Evolutionary conservation across 495 filamentous ascomycete species (phyloP), one percentile per base, ranked within the genome.

Genomic region (Neurospora sp.): DNA sequence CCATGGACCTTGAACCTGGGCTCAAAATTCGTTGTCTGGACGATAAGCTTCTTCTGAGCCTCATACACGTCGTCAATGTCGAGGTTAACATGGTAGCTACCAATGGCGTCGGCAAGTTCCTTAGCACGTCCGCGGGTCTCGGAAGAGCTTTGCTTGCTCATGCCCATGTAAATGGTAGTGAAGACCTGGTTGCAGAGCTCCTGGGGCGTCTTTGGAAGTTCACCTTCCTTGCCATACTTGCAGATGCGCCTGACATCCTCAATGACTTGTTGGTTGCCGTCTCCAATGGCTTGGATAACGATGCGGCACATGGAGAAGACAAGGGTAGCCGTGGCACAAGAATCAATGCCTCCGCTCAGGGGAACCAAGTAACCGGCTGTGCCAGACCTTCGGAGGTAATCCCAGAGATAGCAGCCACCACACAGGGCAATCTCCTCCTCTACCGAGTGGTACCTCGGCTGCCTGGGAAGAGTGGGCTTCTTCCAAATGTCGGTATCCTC

Each of bases 151-250:
- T 97, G 91, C 70, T 87, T 85, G 42, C 85, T 79, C 84, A 89
- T 97, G 12, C 94, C 94, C 91, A 98, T 93, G 81, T 91, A 97
- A 59, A 82, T 79, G 0, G 94, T 96, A 69, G 89, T 87, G 77
- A 97, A 93, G 39, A 96, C 74, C 71, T 77, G 77, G 40, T 85
- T 81, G 85, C 89, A 87, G 20, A 93, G 84, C 41, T 92, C 90
- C 76, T 92, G 85, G 0, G 88, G 84, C 0, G 85, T 87, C 42
- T 82, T 80, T 5, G 90, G 91, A 3, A 91, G 71, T 82, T 75
- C 79, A 37, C 83, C 85, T 4, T 84, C 80, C 38, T 83, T 85
- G 7, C 83, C 80, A 72, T 89, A 88, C 16, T 85, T 86, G 18
- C 84, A 87, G 10, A 97, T 86, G 3, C 87, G 84, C 38, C 86